Conservation (phyloP, 345 rosid genomes). For the Dipteronia dyeriana region DNA sequence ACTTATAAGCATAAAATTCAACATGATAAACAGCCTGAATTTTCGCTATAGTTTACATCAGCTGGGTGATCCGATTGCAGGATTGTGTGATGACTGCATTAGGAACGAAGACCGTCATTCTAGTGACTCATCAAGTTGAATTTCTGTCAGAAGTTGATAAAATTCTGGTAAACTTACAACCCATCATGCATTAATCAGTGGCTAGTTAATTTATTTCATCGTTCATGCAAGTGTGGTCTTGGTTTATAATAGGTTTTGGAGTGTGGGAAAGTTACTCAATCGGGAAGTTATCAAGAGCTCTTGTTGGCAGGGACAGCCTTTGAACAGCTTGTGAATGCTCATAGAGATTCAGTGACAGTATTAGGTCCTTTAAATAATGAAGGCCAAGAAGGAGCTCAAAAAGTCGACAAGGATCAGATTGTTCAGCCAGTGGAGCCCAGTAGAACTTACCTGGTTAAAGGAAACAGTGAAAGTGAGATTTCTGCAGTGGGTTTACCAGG, state of each 20-base stretch:
- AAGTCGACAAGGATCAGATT: not conserved
- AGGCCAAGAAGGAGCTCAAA: slow-evolving; percentile 23
- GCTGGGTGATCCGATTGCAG: slow-evolving; percentile 24
- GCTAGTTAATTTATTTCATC: not conserved
- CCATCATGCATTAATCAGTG: not conserved
- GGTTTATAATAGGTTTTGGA: slow-evolving; percentile 54
- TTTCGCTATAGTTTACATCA: too few relatives aligned
- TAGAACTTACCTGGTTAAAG: slow-evolving; percentile 22
- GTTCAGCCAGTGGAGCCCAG: slow-evolving; percentile 21
- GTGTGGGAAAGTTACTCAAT: slow-evolving; percentile 53
- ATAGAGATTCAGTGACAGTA: slow-evolving; percentile 52
- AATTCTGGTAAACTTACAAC: slow-evolving; percentile 33
- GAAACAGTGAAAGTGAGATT: slow-evolving; percentile 33
- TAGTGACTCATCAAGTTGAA: slow-evolving; percentile 51
- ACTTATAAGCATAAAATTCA: too few relatives aligned
- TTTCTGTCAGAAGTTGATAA: slow-evolving; percentile 37
- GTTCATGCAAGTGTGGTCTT: not conserved
- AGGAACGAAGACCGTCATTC: slow-evolving; percentile 35
- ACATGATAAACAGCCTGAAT: not conserved
- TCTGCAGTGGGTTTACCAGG: slow-evolving; percentile 32
- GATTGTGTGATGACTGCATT: slow-evolving; percentile 36
- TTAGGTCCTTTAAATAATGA: slow-evolving; percentile 37
- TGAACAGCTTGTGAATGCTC: slow-evolving; percentile 76
- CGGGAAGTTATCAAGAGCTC: slow-evolving; percentile 66
- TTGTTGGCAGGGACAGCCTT: slow-evolving; percentile 58